Base-by-base conservation (phyloP, 495 filamentous ascomycete genomes). In the Penicillium turbatum region DNA sequence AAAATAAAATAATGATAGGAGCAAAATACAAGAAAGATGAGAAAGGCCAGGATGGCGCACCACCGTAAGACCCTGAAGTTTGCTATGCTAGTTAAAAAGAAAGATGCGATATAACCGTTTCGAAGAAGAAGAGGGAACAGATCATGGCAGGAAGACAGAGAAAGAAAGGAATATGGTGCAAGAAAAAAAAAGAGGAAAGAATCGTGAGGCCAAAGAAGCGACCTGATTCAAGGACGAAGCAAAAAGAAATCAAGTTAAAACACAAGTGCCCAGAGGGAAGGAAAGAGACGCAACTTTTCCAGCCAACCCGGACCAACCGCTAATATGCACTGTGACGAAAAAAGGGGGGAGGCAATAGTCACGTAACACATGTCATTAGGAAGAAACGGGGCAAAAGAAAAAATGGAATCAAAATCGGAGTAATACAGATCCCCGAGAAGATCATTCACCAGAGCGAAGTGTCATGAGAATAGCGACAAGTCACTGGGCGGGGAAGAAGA, bases 281-380 rank as follows among this genome's bases (percentile, higher is more conserved):
- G 62, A 71, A 65, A 70, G 53, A 64, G 57, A 63, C 53, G 50
- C 40, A 70, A 75, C 68, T 75, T 75, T 75, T 75, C 72, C 61
- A 60, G 56, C 64, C 64, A 58, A 54, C 58, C 64, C 58, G 56
- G 64, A 63, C 56, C 66, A 73, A 75, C 71, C 72, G 72, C 72
- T 75, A 73, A 71, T 69, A 75, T 73, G 72, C 72, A 75, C 56
- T 65, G 71, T 73, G 69, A 72, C 69, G 55, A 43, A 46, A 60
- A 60, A 62, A 62, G 29, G 44, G 49, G 44, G 43, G 47, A 57
- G 55, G 46, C 49, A 40, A 57, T 35, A 64, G 66, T 65, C 72
- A 73, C 72, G 63, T 75, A 75, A 71, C 72, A 72, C 72, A 72
- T 75, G 71, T 75, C 72, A 75, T 75, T 71, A 75, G 51, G 51